Conservation (phyloP, 2,329 filamentous ascomycete species). For the Sarocladiaceae sp. region DNA sequence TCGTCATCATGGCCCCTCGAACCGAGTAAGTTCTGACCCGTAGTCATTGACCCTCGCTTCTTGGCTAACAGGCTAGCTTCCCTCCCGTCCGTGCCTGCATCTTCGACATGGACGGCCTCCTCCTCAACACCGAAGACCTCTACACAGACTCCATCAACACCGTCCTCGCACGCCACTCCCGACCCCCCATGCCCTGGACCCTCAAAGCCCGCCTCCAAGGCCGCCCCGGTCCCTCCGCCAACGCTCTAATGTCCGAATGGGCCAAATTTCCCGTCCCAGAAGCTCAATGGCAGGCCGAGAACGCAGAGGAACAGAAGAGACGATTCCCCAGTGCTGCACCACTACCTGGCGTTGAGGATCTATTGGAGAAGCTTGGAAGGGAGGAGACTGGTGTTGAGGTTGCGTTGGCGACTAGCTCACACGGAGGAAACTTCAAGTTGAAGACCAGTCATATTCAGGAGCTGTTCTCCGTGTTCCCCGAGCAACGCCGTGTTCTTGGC, state of each 20-base stretch:
- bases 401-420: slow-evolving; percentile 80
- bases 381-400: slow-evolving; percentile 57
- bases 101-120: slow-evolving; percentile 97
- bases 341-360: slow-evolving; percentile 69
- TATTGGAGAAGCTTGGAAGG: slow-evolving; percentile 57
- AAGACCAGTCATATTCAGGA: slow-evolving; percentile 64
- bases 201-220: slow-evolving; percentile 83
- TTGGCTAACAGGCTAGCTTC: too few species aligned
- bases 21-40: slow-evolving; percentile 47
- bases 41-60: too few species aligned
- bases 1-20: slow-evolving; percentile 34
- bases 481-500: slow-evolving; percentile 71
- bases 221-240: slow-evolving; percentile 49
- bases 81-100: slow-evolving; percentile 84
- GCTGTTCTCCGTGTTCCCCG: slow-evolving; percentile 62
- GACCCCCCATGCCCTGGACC: slow-evolving; percentile 78
- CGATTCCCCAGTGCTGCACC: slow-evolving; percentile 73
- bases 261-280: slow-evolving; percentile 74
- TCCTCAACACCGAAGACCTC: slow-evolving; percentile 87
- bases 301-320: slow-evolving; percentile 60
- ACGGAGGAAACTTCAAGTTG: slow-evolving; percentile 66
- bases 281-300: slow-evolving; percentile 61
- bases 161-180: slow-evolving; percentile 71
- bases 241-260: slow-evolving; percentile 66
- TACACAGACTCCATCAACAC: slow-evolving; percentile 83